These are phyloP conservation scores for Candida corydali DNA, from an alignment of 805 yeast genomes.

Conservation along the genomic window DNA sequence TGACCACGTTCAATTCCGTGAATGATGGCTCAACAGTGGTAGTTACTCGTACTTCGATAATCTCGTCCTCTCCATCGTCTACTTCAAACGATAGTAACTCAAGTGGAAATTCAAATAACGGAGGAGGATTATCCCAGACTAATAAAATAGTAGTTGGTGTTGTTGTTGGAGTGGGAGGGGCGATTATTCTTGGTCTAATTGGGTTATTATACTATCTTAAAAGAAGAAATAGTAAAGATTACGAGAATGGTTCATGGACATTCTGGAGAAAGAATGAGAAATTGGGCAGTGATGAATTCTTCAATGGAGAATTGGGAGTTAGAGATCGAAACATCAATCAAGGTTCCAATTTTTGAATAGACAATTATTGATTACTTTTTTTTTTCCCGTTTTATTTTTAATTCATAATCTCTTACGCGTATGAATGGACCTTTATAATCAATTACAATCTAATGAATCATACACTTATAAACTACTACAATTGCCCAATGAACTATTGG, in stretches of 20 bases:
- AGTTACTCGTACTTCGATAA: slow-evolving; percentile 36
- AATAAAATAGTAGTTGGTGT: slow-evolving; percentile 45
- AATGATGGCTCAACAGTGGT: slow-evolving; percentile 34
- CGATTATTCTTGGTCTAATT: slow-evolving; percentile 32
- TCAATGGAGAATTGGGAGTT: slow-evolving; percentile 44
- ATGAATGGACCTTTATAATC: slow-evolving; percentile 12
- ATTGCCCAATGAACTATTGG: slow-evolving; percentile 41
- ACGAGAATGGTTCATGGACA: slow-evolving; percentile 39
- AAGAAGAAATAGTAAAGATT: slow-evolving; percentile 27
- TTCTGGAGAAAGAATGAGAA: slow-evolving; percentile 46
- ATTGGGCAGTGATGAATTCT: slow-evolving; percentile 36
- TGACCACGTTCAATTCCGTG: slow-evolving; percentile 28
- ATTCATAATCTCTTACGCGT: too few species aligned
- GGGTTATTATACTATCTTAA: slow-evolving; percentile 32
- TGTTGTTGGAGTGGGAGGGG: slow-evolving; percentile 45
- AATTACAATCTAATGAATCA: slow-evolving; percentile 10
- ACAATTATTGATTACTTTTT: neutral
- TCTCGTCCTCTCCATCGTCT: slow-evolving; percentile 15
- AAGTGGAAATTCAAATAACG: slow-evolving; percentile 10
- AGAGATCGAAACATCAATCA: slow-evolving; percentile 45
- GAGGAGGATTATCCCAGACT: slow-evolving; percentile 38
- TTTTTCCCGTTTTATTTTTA: neutral
- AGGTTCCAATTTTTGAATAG: slow-evolving; percentile 37
- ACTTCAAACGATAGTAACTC: slow-evolving; percentile 14
- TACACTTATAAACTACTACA: slow-evolving; percentile 47